phyloP scores from a whole-genome alignment of 257 asterid genomes.

The Thymus mandschuricus region DNA sequence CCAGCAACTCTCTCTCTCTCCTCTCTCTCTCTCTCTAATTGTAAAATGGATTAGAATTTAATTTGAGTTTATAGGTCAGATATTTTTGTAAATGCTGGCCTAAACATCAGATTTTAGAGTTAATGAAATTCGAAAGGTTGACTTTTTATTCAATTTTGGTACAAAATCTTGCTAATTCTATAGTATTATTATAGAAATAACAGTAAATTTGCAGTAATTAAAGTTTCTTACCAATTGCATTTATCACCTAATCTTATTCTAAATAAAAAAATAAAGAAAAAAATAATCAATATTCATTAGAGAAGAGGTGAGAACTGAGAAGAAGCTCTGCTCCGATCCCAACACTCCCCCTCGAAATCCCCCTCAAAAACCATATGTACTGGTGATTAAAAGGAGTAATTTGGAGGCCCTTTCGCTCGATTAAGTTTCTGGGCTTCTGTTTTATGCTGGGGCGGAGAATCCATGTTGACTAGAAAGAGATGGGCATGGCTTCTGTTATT shows the following conservation, averaged over 20 bases:
- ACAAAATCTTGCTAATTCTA: not conserved
- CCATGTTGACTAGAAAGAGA: conserved; percentile 54
- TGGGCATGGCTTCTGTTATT: conserved; percentile 57
- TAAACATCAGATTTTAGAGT: too few relatives aligned
- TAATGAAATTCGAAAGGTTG: not conserved
- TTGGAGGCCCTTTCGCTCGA: conserved; percentile 23
- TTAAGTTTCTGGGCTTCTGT: not conserved
- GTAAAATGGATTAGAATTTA: not conserved
- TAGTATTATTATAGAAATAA: not conserved
- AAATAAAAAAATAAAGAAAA: not conserved
- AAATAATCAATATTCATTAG: not conserved
- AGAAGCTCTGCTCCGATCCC: conserved; percentile 12
- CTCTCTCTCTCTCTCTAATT: not conserved
- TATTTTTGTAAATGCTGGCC: too few relatives aligned
- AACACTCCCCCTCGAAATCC: not conserved
- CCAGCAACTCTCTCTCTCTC: not conserved
- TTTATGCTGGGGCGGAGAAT: conserved; percentile 30
- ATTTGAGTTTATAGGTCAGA: too few relatives aligned
- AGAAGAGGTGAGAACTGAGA: not conserved
- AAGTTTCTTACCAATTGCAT: not conserved
- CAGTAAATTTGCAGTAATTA: not conserved
- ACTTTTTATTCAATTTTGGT: not conserved
- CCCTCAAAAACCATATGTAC: not conserved
- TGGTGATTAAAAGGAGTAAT: not conserved
- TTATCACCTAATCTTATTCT: too few relatives aligned